Evolutionary conservation across 2,329 filamentous ascomycete species (phyloP).

Genomic region (Pleoardoris graminearum): DNA sequence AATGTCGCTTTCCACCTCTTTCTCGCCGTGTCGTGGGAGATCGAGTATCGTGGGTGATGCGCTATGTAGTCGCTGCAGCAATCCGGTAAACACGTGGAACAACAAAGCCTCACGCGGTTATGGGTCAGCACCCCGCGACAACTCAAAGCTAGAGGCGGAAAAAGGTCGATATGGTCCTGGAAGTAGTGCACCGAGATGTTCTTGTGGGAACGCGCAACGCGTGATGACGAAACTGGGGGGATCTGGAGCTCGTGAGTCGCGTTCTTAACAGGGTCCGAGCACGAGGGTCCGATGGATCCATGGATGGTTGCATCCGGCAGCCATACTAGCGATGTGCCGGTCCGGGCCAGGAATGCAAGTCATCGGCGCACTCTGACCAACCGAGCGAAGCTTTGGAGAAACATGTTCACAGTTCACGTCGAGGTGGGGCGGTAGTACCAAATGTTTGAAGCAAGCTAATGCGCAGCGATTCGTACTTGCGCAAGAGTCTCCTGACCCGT

Average conservation of each 20-base stretch:
- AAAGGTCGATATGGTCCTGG: slow-evolving; percentile 11
- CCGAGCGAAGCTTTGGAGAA: neutral
- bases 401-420: neutral
- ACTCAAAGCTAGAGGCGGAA: slow-evolving; percentile 7
- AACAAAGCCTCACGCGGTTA: slow-evolving; percentile 27
- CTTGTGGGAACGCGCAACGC: slow-evolving; percentile 4
- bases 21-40: slow-evolving; percentile 13
- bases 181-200: slow-evolving; percentile 24
- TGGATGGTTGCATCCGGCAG: no score
- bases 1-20: slow-evolving; percentile 8
- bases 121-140: slow-evolving; percentile 15
- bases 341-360: no score
- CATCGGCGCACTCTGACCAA: no score
- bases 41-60: slow-evolving; percentile 16
- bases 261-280: neutral
- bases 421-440: neutral
- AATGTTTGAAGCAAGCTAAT: neutral
- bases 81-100: slow-evolving; percentile 31
- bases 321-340: no score
- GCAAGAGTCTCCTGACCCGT: neutral
- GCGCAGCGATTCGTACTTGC: neutral
- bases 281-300: no score
- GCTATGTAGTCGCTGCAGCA: slow-evolving; percentile 13
- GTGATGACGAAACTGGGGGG: slow-evolving; percentile 17
- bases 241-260: slow-evolving; percentile 17